Evolutionary conservation across 768 basidiomycete species (phyloP), one percentile per base, ranked within the genome.

Genomic region (Rickenella mellea): DNA sequence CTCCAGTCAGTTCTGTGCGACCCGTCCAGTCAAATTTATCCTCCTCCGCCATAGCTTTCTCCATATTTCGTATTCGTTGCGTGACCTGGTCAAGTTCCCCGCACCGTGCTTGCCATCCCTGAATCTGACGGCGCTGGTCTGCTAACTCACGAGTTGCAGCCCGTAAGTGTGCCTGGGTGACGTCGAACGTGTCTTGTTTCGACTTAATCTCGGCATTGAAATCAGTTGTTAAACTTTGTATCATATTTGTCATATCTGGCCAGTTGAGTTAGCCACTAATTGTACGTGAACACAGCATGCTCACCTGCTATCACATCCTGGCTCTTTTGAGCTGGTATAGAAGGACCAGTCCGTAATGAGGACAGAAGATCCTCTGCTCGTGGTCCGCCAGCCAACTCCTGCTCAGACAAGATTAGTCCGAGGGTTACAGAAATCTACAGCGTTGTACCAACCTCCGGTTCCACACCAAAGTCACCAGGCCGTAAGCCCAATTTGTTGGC

Each of bases 381-480:
- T 27, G 74, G 76, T 8, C 77, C 80, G 36, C 78, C 76, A 41
- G 69, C 81, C 20, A 87, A 58, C 47, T 86, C 85, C 84, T 86
- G 43, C 24, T 46, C 24, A 10, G 7, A 20, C 22, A 47, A 6
- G 36, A 11, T n/a, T 28, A 25, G 20, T 40, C 17, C 17, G 39
- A 29, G 21, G 10, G 27, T 25, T 14, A 25, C 20, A 10, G 26
- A 48, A 33, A 41, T 11, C n/a, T 42, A 28, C 27, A 9, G 39
- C 10, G 24, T 2, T 17, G 7, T 22, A 58, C 77, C 47, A 52
- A 87, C 93, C 68, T 93, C 89, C 9, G 80, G 80, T 56, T 93
- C 90, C 3, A 98, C 78, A 14, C 96, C 96, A 56, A 93, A 99
- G 59, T 99, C 96, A 6, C 83, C 89, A 2, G 96, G 87, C 40